phyloP scores from a whole-genome alignment of 2,329 filamentous ascomycete species.

The Paecilomyces dactylethromorphus region DNA sequence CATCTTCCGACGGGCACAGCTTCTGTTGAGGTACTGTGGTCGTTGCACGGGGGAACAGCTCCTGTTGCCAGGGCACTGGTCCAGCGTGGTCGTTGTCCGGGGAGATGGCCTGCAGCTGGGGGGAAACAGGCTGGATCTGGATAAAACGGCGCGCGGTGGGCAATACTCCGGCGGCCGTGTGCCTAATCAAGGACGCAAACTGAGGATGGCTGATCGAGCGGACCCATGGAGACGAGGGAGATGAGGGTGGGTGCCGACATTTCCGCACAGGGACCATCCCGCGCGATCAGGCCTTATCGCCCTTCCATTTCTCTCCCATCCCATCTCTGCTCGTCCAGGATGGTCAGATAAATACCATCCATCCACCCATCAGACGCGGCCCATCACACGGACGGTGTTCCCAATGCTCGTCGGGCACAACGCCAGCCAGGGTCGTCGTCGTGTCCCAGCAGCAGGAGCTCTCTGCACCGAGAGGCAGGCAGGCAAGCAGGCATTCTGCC shows the following conservation, averaged over 20 bases:
- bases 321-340: background rate
- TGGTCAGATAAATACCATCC: background rate
- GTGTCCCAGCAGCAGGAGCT: background rate
- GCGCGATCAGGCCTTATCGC: background rate
- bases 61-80: background rate
- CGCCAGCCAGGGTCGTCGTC: background rate
- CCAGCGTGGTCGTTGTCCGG: no score
- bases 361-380: background rate
- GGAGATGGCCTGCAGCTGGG: no score
- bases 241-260: background rate
- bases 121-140: no score
- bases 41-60: background rate
- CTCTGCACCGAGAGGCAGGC: background rate
- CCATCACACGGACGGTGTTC: background rate
- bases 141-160: background rate
- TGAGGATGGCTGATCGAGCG: no score
- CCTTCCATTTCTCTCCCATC: background rate
- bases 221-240: no score
- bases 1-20: no score
- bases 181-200: no score
- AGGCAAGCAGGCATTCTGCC: background rate
- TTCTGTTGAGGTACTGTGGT: no score
- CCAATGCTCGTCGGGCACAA: background rate
- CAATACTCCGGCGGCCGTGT: background rate
- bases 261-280: background rate